phyloP scores from a whole-genome alignment of 805 yeast genomes.

The Candida sithepensis region DNA sequence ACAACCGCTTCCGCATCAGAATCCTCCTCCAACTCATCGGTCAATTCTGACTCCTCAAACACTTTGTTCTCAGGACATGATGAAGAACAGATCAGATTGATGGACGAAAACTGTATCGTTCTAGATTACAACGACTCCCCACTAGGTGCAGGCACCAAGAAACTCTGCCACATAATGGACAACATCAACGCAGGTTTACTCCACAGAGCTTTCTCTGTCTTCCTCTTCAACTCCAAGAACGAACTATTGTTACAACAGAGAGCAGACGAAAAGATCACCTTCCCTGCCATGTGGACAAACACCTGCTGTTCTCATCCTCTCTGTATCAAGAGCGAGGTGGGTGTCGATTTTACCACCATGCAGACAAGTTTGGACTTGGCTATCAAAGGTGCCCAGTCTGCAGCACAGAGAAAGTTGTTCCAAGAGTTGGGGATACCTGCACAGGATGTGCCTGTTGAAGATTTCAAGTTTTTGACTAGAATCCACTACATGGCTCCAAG shows the following conservation, averaged over 20 bases:
- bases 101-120: slow-evolving; percentile 96
- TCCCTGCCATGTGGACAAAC: slow-evolving; percentile 97
- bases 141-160: slow-evolving; percentile 91
- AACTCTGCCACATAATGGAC: slow-evolving; percentile 81
- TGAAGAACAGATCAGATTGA: slow-evolving; percentile 86
- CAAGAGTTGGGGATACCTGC: slow-evolving; percentile 85
- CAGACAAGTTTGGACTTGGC: slow-evolving; percentile 48
- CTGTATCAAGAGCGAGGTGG: slow-evolving; percentile 78
- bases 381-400: slow-evolving; percentile 73
- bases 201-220: slow-evolving; percentile 97
- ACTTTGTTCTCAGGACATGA: slow-evolving; percentile 81
- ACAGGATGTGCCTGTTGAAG: slow-evolving; percentile 55
- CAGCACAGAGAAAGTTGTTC: slow-evolving; percentile 87
- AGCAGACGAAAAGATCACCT: slow-evolving; percentile 94
- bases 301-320: slow-evolving; percentile 99
- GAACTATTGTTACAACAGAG: slow-evolving; percentile 88
- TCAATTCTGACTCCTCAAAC: slow-evolving; percentile 28
- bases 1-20: not conserved
- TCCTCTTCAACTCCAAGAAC: slow-evolving; percentile 74
- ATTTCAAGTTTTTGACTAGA: slow-evolving; percentile 82
- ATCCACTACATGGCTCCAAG: slow-evolving; percentile 92
- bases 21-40: slow-evolving; percentile 24
- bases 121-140: slow-evolving; percentile 84
- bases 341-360: slow-evolving; percentile 35
- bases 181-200: slow-evolving; percentile 83